These are phyloP conservation scores for Garcia nutans DNA, from an alignment of 345 rosid species.

Conservation along the genomic window DNA sequence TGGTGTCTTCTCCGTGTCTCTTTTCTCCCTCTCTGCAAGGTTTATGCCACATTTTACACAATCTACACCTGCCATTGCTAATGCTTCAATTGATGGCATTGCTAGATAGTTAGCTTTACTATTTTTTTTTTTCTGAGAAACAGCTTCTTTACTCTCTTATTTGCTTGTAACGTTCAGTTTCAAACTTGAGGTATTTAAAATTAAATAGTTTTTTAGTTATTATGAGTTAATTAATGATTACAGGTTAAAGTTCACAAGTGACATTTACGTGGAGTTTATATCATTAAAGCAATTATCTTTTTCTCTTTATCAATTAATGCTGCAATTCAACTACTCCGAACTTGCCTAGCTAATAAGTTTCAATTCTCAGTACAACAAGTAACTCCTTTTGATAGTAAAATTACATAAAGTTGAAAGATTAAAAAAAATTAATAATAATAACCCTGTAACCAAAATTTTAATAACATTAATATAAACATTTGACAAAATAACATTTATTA, in stretches of 20 bases:
- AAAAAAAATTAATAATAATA: no score
- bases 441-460: no score
- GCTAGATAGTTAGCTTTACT: no score
- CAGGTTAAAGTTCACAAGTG: not conserved
- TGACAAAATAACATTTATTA: no score
- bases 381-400: no score
- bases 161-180: not conserved
- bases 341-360: no score
- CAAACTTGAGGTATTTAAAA: not conserved
- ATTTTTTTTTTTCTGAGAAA: no score
- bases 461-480: no score
- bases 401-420: no score
- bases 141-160: no score
- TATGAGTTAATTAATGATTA: not conserved
- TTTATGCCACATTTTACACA: conserved; percentile 7
- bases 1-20: conserved; percentile 12
- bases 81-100: conserved; percentile 28
- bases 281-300: not conserved
- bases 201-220: not conserved
- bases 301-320: not conserved
- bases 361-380: no score
- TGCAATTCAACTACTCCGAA: no score
- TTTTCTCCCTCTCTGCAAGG: conserved; percentile 15
- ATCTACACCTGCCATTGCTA: conserved; percentile 30
- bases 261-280: not conserved